These are phyloP conservation scores for Adansonia grandidieri DNA, from an alignment of 441 rosid genomes.

Conservation along the genomic window DNA sequence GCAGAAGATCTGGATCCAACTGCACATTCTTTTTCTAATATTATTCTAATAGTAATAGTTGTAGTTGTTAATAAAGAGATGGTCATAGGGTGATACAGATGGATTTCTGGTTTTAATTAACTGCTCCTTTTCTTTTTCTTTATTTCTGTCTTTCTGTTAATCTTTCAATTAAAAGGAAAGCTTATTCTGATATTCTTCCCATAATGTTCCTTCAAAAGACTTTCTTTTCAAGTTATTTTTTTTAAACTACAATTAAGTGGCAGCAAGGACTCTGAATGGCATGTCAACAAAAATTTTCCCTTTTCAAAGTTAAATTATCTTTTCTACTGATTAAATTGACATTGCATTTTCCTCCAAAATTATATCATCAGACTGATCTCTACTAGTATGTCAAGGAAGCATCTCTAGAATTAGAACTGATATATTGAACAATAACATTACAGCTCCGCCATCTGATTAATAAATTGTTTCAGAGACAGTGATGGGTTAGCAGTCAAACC, in stretches of 20 bases:
- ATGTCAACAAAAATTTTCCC: background rate
- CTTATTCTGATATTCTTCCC: conserved; percentile 14
- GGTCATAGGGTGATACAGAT: conserved; percentile 36
- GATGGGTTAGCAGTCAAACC: conserved; percentile 35
- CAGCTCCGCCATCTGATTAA: background rate
- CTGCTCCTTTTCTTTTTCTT: background rate
- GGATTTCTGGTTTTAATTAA: conserved; percentile 25
- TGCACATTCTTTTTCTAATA: conserved; percentile 37
- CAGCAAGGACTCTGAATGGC: conserved; percentile 17
- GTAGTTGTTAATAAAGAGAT: conserved; percentile 30
- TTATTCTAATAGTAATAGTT: conserved; percentile 23
- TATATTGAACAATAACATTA: background rate
- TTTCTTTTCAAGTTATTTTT: conserved; percentile 13
- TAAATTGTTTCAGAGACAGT: conserved; percentile 1
- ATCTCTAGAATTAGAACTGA: background rate
- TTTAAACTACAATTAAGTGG: conserved; percentile 17
- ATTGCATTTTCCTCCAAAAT: background rate
- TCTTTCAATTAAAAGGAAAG: conserved; percentile 16
- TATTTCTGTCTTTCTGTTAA: conserved; percentile 11
- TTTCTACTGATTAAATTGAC: conserved; percentile 21
- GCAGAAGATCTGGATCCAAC: conserved; percentile 81
- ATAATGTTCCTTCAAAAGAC: conserved; percentile 14
- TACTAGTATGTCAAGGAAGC: background rate
- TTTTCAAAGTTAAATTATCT: conserved; percentile 18
- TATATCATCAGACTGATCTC: background rate